Base-by-base conservation (phyloP, 163 green algal species). In the Scenedesmus sp. region DNA sequence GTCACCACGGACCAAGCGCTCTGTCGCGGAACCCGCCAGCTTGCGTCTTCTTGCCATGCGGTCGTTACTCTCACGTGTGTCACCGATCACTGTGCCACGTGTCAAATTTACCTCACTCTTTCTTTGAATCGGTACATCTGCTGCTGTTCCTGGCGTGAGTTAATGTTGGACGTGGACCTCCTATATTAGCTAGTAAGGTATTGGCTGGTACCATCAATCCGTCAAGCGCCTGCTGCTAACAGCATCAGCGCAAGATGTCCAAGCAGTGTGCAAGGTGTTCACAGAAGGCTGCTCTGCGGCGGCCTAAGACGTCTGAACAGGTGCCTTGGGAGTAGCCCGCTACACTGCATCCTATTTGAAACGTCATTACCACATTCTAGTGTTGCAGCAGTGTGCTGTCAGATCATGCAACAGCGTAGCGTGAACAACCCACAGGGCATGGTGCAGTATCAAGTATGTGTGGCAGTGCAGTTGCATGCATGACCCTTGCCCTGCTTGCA, bases 261-360 rank as follows among this genome's bases (percentile, higher is more conserved):
- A 90, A 90, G 44, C 65, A 76, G 24, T 90, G 85, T 81, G 85
- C 65, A 22, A 73, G 85, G 12, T 90, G 85, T 42, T 61, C 26
- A 46, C n/a, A 73, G 30, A 90, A 91, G 6, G 96, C 97, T 22
- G 94, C 93, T 33, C 90, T 99, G 51, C 95, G 94, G 37, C 94
- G 97, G 6, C 97, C 97, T 3, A 98, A 98, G 92, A 99, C 95
- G 0, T 83, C 92, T 40, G 95, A 98, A 51, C 94, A 97, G 95
- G 96, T 96, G 44, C 13, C 22, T n/a, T 20, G 1, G 46, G 22
- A 42, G 79, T 12, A 40, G 76, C n/a, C 61, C 51, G 73, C 73
- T 51, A 2, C 35, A 51, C 1, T 44, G 16, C 33, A 40, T n/a
- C n/a, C n/a, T n/a, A n/a, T n/a, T n/a, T n/a, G n/a, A n/a, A n/a